Conservation (phyloP, 768 basidiomycete species). For the Dentipellis sp. region DNA sequence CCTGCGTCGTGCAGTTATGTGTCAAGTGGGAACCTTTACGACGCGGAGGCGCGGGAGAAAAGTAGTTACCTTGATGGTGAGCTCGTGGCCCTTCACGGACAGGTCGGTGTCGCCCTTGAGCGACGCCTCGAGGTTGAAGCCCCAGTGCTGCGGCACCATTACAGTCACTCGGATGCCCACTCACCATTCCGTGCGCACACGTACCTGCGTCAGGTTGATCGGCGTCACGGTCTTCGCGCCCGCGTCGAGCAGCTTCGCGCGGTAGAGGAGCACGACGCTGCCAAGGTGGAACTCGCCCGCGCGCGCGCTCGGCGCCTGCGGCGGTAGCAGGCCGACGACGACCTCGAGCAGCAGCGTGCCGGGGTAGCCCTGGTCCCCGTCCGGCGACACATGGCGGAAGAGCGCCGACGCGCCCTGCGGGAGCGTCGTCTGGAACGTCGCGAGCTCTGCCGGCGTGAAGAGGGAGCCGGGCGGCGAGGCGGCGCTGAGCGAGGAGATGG, state of each 20-base stretch:
- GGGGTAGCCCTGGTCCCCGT: conserved; percentile 67
- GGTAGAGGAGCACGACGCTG: conserved; percentile 57
- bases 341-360: conserved; percentile 50
- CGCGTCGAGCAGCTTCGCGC: conserved; percentile 50
- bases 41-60: conserved; percentile 8
- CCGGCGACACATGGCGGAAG: conserved; percentile 47
- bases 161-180: neutral
- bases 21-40: neutral
- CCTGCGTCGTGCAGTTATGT: conserved; percentile 22
- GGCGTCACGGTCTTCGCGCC: conserved; percentile 44
- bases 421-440: conserved; percentile 27
- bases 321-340: conserved; percentile 22
- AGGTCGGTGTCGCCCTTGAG: conserved; percentile 34
- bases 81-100: conserved; percentile 41
- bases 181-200: conserved; percentile 5
- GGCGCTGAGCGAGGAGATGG: neutral
- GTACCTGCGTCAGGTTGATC: conserved; percentile 67
- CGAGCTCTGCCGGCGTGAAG: conserved; percentile 47
- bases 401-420: conserved; percentile 33
- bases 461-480: conserved; percentile 22
- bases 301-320: conserved; percentile 19
- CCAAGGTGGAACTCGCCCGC: conserved; percentile 44
- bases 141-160: conserved; percentile 52
- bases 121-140: conserved; percentile 73
- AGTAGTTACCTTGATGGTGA: conserved; percentile 29